Percentiles rank a stretch among this genome's conserved stretches.
Conservation (phyloP, 805 yeast species). For the Dipodascopsis tothii region DNA sequence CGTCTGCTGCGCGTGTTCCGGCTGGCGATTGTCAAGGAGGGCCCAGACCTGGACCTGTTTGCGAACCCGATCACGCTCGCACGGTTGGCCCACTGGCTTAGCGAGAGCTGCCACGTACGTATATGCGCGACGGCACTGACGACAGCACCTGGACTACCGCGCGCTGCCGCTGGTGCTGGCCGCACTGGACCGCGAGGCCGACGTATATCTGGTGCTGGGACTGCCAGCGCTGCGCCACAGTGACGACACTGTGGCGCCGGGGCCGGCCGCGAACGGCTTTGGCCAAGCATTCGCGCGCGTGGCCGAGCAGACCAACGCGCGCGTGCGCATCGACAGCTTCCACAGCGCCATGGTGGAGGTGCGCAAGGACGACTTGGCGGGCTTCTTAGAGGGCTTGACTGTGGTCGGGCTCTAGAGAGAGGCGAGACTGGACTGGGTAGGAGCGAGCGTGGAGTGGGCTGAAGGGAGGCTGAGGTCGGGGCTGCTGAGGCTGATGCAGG, state of each 20-base stretch:
- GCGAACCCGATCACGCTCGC: conserved; percentile 79
- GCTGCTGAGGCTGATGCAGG: too few relatives aligned
- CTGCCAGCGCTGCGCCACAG: conserved; percentile 24
- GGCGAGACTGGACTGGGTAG: too few relatives aligned
- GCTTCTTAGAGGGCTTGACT: conserved; percentile 78
- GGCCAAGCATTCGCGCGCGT: conserved; percentile 87
- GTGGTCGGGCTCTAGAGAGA: conserved; percentile 18
- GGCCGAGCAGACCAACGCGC: conserved; percentile 76
- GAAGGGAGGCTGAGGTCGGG: too few relatives aligned
- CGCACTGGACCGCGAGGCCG: conserved; percentile 36
- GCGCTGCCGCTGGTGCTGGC: conserved; percentile 28
- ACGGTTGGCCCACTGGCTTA: conserved; percentile 81
- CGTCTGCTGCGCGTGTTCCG: conserved; percentile 75
- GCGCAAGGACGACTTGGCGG: conserved; percentile 74
- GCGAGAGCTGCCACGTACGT: conserved; percentile 57
- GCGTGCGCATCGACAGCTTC: conserved; percentile 85
- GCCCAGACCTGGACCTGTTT: conserved; percentile 70
- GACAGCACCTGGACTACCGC: conserved; percentile 10
- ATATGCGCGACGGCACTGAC: conserved; percentile 5
- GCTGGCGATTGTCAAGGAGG: conserved; percentile 81
- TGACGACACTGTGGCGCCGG: conserved; percentile 24
- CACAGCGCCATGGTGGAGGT: conserved; percentile 91
- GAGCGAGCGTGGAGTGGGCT: too few relatives aligned
- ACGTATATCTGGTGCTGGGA: conserved; percentile 20
- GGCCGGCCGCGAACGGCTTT: conserved; percentile 64